Conservation (phyloP, 1,139 yeast genomes). For the Komagataea norvegica region DNA sequence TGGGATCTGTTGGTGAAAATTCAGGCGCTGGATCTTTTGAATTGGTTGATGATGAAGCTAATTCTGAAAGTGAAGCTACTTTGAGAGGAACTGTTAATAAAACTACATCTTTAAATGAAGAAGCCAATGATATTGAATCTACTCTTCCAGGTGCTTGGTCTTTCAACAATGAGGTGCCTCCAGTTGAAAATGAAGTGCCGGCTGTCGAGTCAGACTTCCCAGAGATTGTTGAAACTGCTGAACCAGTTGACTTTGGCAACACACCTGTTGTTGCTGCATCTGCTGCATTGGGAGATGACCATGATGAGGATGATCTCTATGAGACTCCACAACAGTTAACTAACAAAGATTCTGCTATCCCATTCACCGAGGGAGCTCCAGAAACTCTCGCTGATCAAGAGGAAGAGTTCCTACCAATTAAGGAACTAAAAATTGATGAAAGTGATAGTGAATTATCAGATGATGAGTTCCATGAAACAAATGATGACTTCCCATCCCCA, state of each 20-base stretch:
- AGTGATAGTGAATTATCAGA: constrained; percentile 45
- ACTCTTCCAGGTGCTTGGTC: constrained; percentile 27
- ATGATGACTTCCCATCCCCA: constrained; percentile 26
- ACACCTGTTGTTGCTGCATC: constrained; percentile 9
- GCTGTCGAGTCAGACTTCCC: constrained; percentile 1
- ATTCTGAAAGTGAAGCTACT: constrained; percentile 20
- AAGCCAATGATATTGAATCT: constrained; percentile 19
- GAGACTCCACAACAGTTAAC: constrained; percentile 1
- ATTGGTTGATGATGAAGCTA: constrained; percentile 26
- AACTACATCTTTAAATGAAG: not conserved
- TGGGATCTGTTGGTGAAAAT: constrained; percentile 16
- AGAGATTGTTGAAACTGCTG: constrained; percentile 4
- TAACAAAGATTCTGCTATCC: too few species aligned
- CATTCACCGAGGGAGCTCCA: too few species aligned
- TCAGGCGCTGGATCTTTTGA: constrained; percentile 30
- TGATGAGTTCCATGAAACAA: constrained; percentile 42
- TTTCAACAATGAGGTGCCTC: constrained; percentile 2
- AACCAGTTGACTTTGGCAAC: not conserved
- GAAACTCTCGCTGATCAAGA: constrained; percentile 17
- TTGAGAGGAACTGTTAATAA: constrained; percentile 8
- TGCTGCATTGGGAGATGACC: constrained; percentile 3
- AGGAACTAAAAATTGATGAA: constrained; percentile 58
- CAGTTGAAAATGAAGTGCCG: not conserved
- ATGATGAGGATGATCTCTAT: not conserved
- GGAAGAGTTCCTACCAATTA: constrained; percentile 69